phyloP scores from a whole-genome alignment of 345 rosid genomes.

The Linum lewisii region DNA sequence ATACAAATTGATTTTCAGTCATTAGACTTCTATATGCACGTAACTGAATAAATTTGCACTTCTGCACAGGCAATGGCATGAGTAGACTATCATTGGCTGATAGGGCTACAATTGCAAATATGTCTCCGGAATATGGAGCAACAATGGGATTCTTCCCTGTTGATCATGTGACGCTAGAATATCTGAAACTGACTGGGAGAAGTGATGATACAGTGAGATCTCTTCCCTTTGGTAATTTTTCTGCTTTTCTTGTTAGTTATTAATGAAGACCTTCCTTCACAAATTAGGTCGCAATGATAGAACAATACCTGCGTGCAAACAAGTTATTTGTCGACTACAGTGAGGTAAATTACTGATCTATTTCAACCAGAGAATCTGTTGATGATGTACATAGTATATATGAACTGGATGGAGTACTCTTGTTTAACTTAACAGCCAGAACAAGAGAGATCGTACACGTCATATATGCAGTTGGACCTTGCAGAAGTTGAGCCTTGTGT shows the following conservation, averaged over 20 bases:
- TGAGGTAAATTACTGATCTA: neutral
- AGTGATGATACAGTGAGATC: constrained; percentile 23
- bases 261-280: neutral
- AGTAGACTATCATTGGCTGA: constrained; percentile 22
- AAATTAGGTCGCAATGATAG: constrained; percentile 4
- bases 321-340: constrained; percentile 3
- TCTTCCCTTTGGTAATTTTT: neutral
- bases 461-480: constrained; percentile 6
- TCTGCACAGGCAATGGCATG: constrained; percentile 20
- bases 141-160: constrained; percentile 31
- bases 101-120: constrained; percentile 26
- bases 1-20: neutral
- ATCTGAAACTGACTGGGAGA: constrained; percentile 24
- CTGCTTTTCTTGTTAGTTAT: neutral
- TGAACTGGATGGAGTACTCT: neutral
- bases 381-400: neutral
- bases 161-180: constrained; percentile 25
- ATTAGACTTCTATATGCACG: neutral
- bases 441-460: constrained; percentile 1
- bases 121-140: constrained; percentile 30
- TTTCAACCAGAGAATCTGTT: neutral
- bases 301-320: constrained; percentile 2
- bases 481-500: constrained; percentile 4
- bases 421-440: neutral
- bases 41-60: neutral